Percentiles rank a stretch among this genome's conserved stretches.
These are phyloP conservation scores for Eucalyptus erythrocorys DNA, from an alignment of 345 rosid genomes.

Conservation along the genomic window DNA sequence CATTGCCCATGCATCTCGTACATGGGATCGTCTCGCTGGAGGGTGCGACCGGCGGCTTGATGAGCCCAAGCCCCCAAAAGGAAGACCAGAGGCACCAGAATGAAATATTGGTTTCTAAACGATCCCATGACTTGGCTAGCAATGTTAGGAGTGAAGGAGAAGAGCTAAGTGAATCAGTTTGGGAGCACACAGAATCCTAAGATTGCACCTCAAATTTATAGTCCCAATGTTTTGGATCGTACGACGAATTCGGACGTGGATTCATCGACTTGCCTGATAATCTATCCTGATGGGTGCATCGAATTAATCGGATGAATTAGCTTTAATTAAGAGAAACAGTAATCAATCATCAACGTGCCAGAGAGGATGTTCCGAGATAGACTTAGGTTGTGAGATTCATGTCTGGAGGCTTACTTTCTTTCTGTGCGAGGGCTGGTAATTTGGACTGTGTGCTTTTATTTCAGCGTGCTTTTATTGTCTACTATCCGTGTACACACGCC, in stretches of 20 bases:
- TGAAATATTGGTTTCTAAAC: background rate
- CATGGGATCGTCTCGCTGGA: background rate
- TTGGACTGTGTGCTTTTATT: background rate
- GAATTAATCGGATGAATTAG: background rate
- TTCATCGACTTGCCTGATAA: background rate
- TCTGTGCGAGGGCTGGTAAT: background rate
- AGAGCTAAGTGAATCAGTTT: background rate
- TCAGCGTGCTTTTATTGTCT: background rate
- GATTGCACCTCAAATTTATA: background rate
- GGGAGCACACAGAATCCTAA: background rate
- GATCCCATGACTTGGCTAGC: background rate
- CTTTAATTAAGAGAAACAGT: background rate
- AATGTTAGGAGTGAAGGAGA: background rate
- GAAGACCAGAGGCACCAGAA: slow-evolving; percentile 4
- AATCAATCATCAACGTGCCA: background rate
- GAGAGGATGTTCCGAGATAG: background rate
- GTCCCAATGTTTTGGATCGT: background rate
- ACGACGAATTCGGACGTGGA: background rate
- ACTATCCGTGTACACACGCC: background rate
- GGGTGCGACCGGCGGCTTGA: background rate
- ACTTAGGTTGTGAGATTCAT: background rate
- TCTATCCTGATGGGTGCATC: background rate
- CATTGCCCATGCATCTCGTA: slow-evolving; percentile 14
- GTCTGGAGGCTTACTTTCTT: background rate
- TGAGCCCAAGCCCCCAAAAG: background rate